Evolutionary conservation across 345 rosid species (phyloP).

Genomic region (Pseudoturritis turrita): DNA sequence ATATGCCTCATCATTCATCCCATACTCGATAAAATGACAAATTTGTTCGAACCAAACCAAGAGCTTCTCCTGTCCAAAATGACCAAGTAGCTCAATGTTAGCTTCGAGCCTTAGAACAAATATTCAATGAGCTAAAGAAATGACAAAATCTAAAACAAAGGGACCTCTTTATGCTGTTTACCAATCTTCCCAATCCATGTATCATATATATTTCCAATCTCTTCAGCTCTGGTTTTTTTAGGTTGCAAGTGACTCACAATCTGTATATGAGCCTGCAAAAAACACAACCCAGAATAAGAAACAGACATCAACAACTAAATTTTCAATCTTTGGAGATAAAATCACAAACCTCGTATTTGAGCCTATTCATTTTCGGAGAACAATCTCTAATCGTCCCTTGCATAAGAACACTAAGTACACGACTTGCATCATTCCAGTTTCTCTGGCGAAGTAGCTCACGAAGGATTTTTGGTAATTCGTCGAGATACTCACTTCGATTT

Average conservation of each 20-base stretch:
- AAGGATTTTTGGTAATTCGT: slow-evolving; percentile 36
- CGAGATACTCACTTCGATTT: slow-evolving; percentile 40
- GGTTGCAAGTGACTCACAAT: slow-evolving; percentile 43
- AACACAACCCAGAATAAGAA: background rate
- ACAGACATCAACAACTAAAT: background rate
- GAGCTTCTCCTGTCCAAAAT: slow-evolving; percentile 47
- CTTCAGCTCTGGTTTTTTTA: slow-evolving; percentile 20
- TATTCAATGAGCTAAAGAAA: no score
- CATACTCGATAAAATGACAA: slow-evolving; percentile 44
- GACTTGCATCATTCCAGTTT: slow-evolving; percentile 65
- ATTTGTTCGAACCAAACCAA: slow-evolving; percentile 66
- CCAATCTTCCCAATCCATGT: slow-evolving; percentile 70
- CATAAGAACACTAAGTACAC: slow-evolving; percentile 54
- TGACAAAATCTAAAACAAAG: no score
- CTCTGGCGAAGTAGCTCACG: slow-evolving; percentile 45
- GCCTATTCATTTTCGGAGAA: slow-evolving; percentile 42
- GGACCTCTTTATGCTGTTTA: slow-evolving; percentile 43
- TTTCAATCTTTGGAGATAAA: background rate
- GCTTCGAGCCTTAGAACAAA: background rate
- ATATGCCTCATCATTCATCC: slow-evolving; percentile 49
- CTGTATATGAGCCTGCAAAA: slow-evolving; percentile 56
- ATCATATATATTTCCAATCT: slow-evolving; percentile 48
- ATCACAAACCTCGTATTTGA: slow-evolving; percentile 57
- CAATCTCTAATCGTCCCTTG: slow-evolving; percentile 48
- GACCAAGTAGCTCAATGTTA: background rate